Evolutionary conservation across 2,329 filamentous ascomycete genomes (phyloP).

Genomic region (Alternaria incomplexa): DNA sequence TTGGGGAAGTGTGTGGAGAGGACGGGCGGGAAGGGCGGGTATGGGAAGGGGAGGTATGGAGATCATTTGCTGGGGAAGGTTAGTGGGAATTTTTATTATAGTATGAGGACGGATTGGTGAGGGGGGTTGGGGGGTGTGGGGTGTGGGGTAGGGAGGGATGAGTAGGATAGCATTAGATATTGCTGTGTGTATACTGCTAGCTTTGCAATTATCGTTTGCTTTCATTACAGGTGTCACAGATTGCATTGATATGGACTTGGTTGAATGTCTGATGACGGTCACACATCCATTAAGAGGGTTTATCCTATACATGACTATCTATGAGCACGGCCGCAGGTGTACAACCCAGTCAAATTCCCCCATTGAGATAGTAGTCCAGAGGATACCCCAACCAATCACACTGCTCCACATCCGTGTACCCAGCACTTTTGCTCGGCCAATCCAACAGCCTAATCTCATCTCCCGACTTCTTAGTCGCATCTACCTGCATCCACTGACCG

Average conservation of each 20-base stretch:
- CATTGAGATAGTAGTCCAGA: conserved; percentile 42
- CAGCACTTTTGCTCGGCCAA: conserved; percentile 52
- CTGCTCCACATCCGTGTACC: conserved; percentile 59
- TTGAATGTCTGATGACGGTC: not conserved
- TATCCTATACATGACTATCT: not conserved
- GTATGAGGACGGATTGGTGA: conserved; percentile 35
- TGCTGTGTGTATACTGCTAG: not conserved
- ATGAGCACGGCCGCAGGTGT: too few species aligned
- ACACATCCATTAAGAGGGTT: not conserved
- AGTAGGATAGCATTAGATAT: too few species aligned
- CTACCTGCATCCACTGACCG: conserved; percentile 43
- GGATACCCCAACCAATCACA: conserved; percentile 51
- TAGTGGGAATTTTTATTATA: conserved; percentile 50
- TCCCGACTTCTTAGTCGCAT: conserved; percentile 39
- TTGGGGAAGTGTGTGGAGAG: conserved; percentile 46
- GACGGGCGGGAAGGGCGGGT: conserved; percentile 31
- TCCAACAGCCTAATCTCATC: conserved; percentile 53
- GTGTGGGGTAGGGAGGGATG: too few species aligned
- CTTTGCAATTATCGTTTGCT: not conserved
- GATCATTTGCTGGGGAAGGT: conserved; percentile 53
- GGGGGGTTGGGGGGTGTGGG: too few species aligned
- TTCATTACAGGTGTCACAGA: not conserved
- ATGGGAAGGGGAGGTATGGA: conserved; percentile 48
- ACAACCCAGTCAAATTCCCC: conserved; percentile 22
- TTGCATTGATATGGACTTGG: not conserved